A percentile compares a stretch with the other conserved stretches of the same genome.
Conservation (phyloP, 148 eudicot genomes). For the Rhododendron ferrugineum region DNA sequence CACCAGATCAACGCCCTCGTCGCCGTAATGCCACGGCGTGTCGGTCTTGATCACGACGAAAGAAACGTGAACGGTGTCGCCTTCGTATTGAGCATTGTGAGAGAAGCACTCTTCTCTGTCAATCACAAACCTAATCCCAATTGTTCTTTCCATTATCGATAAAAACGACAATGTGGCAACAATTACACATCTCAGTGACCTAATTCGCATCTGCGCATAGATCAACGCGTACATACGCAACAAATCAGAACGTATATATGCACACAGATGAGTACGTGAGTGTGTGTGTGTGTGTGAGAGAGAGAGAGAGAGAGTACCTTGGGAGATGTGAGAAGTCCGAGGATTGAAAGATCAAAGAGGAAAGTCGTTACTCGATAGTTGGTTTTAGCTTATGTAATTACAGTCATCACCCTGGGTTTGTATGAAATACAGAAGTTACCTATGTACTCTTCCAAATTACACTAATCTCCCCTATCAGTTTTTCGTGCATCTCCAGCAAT, state of each 20-base stretch:
- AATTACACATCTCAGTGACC: constrained; percentile 6
- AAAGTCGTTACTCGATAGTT: not conserved
- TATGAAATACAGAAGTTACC: not conserved
- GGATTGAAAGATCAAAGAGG: not conserved
- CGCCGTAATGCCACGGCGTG: constrained; percentile 58
- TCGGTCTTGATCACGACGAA: constrained; percentile 84
- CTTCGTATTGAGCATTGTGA: constrained; percentile 70
- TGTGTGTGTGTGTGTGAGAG: not conserved
- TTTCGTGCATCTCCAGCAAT: not conserved
- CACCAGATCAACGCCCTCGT: constrained; percentile 85
- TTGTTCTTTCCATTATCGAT: constrained; percentile 22
- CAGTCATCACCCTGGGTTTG: not conserved
- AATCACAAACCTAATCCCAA: constrained; percentile 73
- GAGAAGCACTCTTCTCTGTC: constrained; percentile 91
- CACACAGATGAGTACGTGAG: not conserved
- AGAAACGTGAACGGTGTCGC: constrained; percentile 65
- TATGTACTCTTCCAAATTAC: not conserved
- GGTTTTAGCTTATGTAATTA: not conserved
- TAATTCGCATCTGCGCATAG: constrained; percentile 18
- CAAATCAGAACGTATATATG: not conserved
- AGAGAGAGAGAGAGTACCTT: not conserved
- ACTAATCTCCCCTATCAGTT: not conserved
- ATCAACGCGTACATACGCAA: not conserved
- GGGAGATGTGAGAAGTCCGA: not conserved
- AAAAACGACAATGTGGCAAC: constrained; percentile 17